These are phyloP conservation scores for Colletotrichum sp. DNA, from an alignment of 2,329 filamentous ascomycete species.

Conservation along the genomic window DNA sequence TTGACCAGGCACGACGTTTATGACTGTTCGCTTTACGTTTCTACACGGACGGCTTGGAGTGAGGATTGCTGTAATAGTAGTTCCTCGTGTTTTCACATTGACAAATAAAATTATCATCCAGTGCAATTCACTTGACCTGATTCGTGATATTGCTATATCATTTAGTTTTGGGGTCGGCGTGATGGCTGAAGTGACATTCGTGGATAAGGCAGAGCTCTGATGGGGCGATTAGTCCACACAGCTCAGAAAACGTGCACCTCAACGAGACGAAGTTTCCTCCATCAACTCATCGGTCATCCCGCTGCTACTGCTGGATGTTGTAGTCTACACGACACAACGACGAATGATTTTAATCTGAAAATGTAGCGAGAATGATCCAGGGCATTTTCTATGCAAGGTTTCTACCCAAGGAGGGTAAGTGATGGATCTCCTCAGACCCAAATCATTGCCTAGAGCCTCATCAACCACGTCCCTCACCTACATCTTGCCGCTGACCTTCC, in stretches of 20 bases:
- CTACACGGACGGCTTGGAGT: background rate
- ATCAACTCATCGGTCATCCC: background rate
- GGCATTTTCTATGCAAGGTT: conserved; percentile 76
- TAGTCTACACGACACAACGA: background rate
- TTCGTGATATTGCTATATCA: background rate
- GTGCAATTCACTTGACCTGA: background rate
- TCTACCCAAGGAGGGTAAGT: conserved; percentile 66
- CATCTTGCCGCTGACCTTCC: conserved; percentile 17
- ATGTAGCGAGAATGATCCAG: conserved; percentile 60
- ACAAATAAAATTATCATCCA: no score
- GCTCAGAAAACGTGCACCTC: background rate
- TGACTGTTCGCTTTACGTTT: background rate
- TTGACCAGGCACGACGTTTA: conserved; percentile 18
- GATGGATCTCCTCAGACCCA: background rate
- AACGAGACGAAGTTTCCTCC: background rate
- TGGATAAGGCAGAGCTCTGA: background rate
- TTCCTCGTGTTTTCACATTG: background rate
- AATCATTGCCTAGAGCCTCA: background rate
- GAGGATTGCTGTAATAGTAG: background rate
- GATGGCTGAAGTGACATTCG: background rate
- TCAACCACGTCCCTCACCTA: background rate
- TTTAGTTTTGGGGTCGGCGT: background rate
- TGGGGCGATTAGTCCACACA: background rate
- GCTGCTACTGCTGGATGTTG: background rate
- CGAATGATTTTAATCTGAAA: background rate